phyloP scores from a whole-genome alignment of 805 yeast genomes.

The Ogataea trehaloabstinens region DNA sequence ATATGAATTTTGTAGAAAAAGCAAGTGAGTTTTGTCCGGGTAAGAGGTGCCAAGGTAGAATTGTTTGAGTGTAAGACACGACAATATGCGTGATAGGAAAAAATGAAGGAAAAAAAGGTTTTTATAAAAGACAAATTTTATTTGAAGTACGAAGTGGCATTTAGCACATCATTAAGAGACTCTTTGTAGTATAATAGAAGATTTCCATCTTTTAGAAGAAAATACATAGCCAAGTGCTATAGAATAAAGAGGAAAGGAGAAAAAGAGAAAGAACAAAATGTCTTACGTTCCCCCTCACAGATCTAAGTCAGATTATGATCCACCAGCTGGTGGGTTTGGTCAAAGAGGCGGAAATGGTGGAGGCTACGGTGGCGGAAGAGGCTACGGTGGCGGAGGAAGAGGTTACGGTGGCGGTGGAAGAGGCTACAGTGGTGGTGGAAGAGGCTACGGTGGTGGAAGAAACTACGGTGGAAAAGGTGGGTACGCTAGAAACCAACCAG shows the following conservation, averaged over 20 bases:
- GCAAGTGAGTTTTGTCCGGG: neutral
- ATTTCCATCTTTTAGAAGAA: neutral
- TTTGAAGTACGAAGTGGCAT: neutral
- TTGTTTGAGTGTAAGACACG: neutral
- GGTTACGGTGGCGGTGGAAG: conserved; percentile 32
- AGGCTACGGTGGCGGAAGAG: conserved; percentile 32
- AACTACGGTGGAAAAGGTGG: conserved; percentile 30
- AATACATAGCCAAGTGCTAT: neutral
- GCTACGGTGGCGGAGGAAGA: conserved; percentile 28
- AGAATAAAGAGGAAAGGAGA: neutral
- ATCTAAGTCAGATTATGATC: conserved; percentile 29
- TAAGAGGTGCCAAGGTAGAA: neutral
- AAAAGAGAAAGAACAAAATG: conserved; percentile 16
- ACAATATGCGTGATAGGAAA: neutral
- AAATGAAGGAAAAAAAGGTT: conserved; percentile 1
- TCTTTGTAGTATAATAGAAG: neutral
- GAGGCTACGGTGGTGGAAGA: conserved; percentile 36
- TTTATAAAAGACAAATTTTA: neutral
- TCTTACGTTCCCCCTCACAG: conserved; percentile 51
- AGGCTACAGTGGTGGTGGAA: conserved; percentile 33
- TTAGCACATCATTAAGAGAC: neutral
- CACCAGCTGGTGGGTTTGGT: conserved; percentile 22
- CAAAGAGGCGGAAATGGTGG: conserved; percentile 23
- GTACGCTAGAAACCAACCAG: conserved; percentile 36
- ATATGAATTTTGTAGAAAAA: neutral